Conservation (phyloP, 108 stramenopile genomes). For the Nitzschia inconspicua region DNA sequence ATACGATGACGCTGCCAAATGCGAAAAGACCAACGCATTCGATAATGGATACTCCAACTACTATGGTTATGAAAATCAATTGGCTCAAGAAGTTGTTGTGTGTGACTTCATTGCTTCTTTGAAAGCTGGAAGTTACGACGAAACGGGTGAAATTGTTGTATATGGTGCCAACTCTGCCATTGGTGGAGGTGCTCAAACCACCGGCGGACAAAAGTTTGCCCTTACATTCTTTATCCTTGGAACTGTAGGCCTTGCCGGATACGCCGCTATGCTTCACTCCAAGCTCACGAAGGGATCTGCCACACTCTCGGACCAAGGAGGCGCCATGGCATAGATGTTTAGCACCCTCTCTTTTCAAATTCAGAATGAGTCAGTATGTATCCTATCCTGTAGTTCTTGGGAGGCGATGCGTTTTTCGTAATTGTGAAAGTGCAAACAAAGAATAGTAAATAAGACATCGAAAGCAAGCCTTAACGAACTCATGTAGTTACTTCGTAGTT, state of each 20-base stretch:
- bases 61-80: constrained; percentile 65
- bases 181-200: constrained; percentile 47
- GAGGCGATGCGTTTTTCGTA: no score
- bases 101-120: constrained; percentile 64
- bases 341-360: neutral
- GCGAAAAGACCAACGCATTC: constrained; percentile 79
- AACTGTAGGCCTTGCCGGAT: constrained; percentile 75
- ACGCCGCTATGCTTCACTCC: constrained; percentile 83
- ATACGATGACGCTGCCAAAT: constrained; percentile 78
- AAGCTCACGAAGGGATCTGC: constrained; percentile 78
- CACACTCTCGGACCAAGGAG: constrained; percentile 53
- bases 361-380: no score
- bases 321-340: constrained; percentile 69
- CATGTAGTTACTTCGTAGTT: no score
- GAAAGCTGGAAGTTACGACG: constrained; percentile 49
- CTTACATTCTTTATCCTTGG: constrained; percentile 82
- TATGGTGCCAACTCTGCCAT: constrained; percentile 40
- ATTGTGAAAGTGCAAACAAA: no score
- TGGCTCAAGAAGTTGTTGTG: constrained; percentile 60
- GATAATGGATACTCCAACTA: constrained; percentile 38
- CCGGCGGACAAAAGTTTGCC: constrained; percentile 83
- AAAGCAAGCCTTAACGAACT: no score
- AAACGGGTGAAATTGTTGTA: constrained; percentile 50
- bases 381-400: no score
- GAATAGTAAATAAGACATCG: no score